phyloP scores from a whole-genome alignment of 2,329 filamentous ascomycete species.

The Penicillium crustosum region DNA sequence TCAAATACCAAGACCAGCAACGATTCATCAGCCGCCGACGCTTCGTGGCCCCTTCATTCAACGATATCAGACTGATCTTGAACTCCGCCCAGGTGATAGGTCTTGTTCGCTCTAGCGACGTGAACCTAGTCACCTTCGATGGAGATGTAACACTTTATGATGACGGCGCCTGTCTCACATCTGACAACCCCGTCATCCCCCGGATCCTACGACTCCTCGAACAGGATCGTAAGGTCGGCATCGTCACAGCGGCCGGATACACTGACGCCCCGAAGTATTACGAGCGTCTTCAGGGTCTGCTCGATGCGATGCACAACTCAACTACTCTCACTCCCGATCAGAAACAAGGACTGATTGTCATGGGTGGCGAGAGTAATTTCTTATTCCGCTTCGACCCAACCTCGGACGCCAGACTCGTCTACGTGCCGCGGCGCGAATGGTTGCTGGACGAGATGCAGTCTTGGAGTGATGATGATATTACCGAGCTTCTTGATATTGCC shows the following conservation, averaged over 20 bases:
- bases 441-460: conserved; percentile 56
- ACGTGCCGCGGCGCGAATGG: conserved; percentile 61
- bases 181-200: conserved; percentile 73
- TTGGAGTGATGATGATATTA: conserved; percentile 66
- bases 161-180: conserved; percentile 76
- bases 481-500: conserved; percentile 79
- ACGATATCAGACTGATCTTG: conserved; percentile 87
- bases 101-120: conserved; percentile 68
- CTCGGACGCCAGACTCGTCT: conserved; percentile 65
- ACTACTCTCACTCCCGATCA: conserved; percentile 61
- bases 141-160: conserved; percentile 96
- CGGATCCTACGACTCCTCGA: conserved; percentile 69
- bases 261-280: conserved; percentile 85
- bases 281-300: conserved; percentile 77
- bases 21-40: conserved; percentile 86
- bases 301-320: conserved; percentile 72
- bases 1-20: conserved; percentile 82
- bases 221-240: conserved; percentile 80
- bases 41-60: conserved; percentile 95
- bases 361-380: conserved; percentile 96
- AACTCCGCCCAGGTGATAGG: conserved; percentile 96
- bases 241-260: conserved; percentile 96
- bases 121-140: conserved; percentile 92
- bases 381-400: conserved; percentile 74
- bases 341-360: conserved; percentile 79